Evolutionary conservation across 2,329 filamentous ascomycete genomes (phyloP), one percentile per base, ranked within the genome.

Genomic region (Cytospora chrysosperma): DNA sequence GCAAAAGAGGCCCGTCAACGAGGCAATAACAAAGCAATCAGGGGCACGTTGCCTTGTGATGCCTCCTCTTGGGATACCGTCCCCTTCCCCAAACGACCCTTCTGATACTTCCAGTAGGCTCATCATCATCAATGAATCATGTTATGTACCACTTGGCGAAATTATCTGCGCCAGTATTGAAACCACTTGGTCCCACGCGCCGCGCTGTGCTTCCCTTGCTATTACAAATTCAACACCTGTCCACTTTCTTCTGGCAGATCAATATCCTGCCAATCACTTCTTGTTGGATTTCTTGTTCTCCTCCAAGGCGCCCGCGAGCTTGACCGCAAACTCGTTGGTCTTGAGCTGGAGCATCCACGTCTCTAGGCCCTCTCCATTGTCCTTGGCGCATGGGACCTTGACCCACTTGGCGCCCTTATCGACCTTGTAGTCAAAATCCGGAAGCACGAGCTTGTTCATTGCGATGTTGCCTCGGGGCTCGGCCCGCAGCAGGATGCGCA

Each of bases 341-440:
- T 90, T 91, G 55, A 92, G 85, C 72, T 88, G 86, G 19, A 93
- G 75, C 72, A 89, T 83, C 88, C 88, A 93, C 5, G 86, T 86
- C 74, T 90, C 88, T 30, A 90, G 75, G 0, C 82, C 81, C 53
- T 80, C 80, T 19, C 86, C 87, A 56, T 80, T 78, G 57, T 86
- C 84, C 62, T 82, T 82, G 1, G 86, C 82, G 6, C 84, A 81
- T 13, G 80, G 79, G 63, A 89, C 69, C 72, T 84, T 86, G 64
- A 89, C 77, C 64, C 84, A 87, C 75, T 88, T 90, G 54, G 73
- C 80, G 28, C 71, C 72, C 13, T 79, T 78, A 30, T 82, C 81
- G 8, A 81, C 77, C 70, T 84, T 84, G 77, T 93, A 93, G 6
- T 80, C 79, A 59, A 87, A 76, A n/a, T 82, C 78, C 2, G 85